Percentiles rank a stretch among this genome's conserved stretches.
Evolutionary conservation across 345 rosid genomes (phyloP).

Genomic region (Anastatica hierochuntica): DNA sequence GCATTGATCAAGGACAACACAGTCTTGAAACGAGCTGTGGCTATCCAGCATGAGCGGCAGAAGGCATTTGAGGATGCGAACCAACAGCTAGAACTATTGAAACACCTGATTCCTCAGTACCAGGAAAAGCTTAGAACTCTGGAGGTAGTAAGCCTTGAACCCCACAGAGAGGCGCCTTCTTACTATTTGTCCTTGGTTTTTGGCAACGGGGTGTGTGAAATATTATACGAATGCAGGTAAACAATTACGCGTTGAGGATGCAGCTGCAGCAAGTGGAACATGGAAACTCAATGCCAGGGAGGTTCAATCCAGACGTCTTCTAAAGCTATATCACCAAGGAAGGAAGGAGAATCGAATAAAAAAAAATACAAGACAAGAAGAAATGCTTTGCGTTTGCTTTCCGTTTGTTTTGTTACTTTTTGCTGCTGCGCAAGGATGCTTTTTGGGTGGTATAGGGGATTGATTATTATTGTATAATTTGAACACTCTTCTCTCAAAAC

Average conservation of each 20-base stretch:
- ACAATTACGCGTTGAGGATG: conserved; percentile 71
- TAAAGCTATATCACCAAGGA: conserved; percentile 12
- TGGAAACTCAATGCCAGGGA: conserved; percentile 53
- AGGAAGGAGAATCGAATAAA: not conserved
- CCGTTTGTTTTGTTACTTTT: no score
- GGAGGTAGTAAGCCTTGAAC: conserved; percentile 38
- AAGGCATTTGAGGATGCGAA: conserved; percentile 49
- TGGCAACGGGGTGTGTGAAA: no score
- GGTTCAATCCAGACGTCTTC: conserved; percentile 68
- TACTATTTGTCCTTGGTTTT: no score
- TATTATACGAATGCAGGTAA: conserved; percentile 49
- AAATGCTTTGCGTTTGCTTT: no score
- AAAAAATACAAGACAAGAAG: no score
- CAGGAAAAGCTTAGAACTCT: conserved; percentile 66
- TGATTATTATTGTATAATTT: no score
- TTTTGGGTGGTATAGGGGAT: no score
- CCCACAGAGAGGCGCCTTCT: no score
- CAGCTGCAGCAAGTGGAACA: conserved; percentile 66
- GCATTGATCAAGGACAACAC: conserved; percentile 50
- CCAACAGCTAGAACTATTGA: conserved; percentile 51
- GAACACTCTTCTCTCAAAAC: no score
- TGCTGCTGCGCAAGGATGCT: no score
- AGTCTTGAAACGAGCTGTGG: conserved; percentile 76
- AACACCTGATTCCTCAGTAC: conserved; percentile 60
- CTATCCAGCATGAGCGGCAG: conserved; percentile 82